A percentile compares a stretch with the other conserved stretches of the same genome.
Evolutionary conservation across 345 rosid species (phyloP).

Genomic region (Citrus trifoliata): DNA sequence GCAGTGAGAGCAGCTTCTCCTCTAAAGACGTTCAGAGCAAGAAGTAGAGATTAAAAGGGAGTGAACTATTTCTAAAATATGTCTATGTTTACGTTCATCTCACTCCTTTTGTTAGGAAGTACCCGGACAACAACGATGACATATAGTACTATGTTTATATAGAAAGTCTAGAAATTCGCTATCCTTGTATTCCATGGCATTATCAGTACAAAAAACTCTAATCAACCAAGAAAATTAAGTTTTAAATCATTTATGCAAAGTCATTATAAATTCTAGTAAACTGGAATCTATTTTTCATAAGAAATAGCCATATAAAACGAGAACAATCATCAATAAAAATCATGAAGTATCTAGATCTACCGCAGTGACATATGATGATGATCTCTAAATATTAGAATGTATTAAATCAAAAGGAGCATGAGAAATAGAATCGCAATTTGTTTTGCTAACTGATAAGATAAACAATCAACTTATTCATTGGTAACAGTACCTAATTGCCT

Average conservation of each 20-base stretch:
- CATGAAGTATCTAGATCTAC: background rate
- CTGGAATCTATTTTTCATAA: background rate
- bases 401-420: background rate
- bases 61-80: slow-evolving; percentile 1
- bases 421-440: background rate
- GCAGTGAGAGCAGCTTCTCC: background rate
- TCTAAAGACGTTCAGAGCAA: background rate
- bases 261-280: background rate
- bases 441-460: background rate
- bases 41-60: background rate
- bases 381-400: background rate
- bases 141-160: background rate
- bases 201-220: background rate
- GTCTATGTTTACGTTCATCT: background rate
- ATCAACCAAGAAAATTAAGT: no score
- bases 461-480: background rate
- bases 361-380: no score
- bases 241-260: no score
- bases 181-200: background rate
- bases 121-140: background rate
- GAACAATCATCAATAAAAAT: background rate
- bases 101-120: slow-evolving; percentile 16
- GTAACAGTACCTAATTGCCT: background rate
- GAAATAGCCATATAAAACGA: background rate
- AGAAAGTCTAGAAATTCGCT: background rate